Evolutionary conservation across 2,329 filamentous ascomycete genomes (phyloP).

Genomic region (Fusarium solani-melongenae): DNA sequence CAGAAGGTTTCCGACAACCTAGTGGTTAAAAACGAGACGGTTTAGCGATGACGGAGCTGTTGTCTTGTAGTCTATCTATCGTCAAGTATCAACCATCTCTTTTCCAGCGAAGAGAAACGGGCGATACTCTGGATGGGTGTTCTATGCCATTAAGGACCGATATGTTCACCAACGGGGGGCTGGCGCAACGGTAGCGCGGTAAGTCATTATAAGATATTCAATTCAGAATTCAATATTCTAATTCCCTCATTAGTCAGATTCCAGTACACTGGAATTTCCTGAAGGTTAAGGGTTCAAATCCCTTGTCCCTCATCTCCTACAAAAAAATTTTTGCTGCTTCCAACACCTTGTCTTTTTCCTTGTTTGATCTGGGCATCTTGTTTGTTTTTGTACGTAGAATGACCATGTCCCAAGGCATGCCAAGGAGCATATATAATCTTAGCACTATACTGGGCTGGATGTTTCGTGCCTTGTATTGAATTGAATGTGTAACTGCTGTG

Average conservation of each 20-base stretch:
- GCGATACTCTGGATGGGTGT: background rate
- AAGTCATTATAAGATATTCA: background rate
- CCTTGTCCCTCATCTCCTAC: background rate
- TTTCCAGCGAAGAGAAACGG: background rate
- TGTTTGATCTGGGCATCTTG: background rate
- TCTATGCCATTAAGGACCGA: background rate
- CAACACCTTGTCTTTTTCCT: background rate
- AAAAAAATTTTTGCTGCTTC: background rate
- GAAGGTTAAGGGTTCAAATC: conserved; percentile 1
- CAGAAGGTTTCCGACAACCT: background rate
- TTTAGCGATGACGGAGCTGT: background rate
- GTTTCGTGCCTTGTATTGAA: background rate
- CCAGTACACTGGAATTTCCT: background rate
- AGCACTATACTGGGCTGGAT: background rate
- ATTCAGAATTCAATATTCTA: background rate
- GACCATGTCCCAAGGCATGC: background rate
- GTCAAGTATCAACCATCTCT: background rate
- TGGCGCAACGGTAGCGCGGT: conserved; percentile 2
- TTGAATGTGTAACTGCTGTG: background rate
- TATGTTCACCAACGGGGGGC: background rate
- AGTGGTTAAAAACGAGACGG: background rate
- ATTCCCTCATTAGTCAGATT: background rate
- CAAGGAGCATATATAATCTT: background rate
- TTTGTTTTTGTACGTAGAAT: background rate
- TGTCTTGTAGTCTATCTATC: background rate